phyloP scores from a whole-genome alignment of 345 rosid species.

The Citrus sinensis region DNA sequence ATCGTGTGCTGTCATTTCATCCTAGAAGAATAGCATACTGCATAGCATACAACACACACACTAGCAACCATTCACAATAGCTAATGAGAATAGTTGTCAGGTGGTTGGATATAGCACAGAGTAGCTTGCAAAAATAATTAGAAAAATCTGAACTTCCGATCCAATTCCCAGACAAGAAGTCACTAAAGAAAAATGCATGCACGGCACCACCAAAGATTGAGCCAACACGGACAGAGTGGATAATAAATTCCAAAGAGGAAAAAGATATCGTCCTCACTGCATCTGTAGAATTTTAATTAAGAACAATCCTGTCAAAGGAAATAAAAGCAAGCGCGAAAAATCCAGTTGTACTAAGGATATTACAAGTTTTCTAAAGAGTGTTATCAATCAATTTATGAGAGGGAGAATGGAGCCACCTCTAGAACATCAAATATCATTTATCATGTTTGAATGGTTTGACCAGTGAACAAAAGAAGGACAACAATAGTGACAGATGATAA shows the following conservation, averaged over 20 bases:
- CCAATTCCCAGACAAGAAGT: background rate
- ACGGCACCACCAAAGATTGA: background rate
- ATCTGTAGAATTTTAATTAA: background rate
- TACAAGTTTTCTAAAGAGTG: background rate
- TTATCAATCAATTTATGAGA: background rate
- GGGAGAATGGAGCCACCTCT: background rate
- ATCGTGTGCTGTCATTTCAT: background rate
- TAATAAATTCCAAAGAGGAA: background rate
- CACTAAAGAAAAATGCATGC: background rate
- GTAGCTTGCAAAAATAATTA: background rate
- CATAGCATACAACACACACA: background rate
- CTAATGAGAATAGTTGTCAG: background rate
- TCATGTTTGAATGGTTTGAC: background rate
- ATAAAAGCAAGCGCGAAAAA: background rate
- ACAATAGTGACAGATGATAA: background rate
- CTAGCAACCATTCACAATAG: background rate
- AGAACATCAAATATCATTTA: background rate
- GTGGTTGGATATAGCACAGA: background rate
- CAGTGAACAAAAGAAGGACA: background rate
- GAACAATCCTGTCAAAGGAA: background rate
- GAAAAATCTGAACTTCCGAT: background rate
- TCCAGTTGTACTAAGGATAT: background rate
- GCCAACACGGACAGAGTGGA: background rate
- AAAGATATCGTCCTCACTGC: background rate
- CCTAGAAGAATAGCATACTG: background rate